A percentile compares a stretch with the other conserved stretches of the same genome.
Conservation (phyloP, 2,329 filamentous ascomycete species). For the Fusarium neocosmosporiellum region DNA sequence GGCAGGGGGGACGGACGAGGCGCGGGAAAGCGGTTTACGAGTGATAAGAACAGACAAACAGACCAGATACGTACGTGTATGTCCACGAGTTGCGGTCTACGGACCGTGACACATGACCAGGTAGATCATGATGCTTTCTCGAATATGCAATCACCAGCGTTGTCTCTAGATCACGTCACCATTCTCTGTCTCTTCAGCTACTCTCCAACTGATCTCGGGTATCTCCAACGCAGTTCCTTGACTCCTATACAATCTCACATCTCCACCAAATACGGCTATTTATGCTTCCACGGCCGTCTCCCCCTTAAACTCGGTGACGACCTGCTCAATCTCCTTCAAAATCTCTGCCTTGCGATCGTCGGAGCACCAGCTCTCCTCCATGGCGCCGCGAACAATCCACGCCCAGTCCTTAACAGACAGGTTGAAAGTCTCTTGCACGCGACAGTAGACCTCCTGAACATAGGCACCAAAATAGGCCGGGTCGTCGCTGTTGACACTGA, state of each 20-base stretch:
- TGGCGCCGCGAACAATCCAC: slow-evolving; percentile 68
- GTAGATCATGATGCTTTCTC: slow-evolving; percentile 7
- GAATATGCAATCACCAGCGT: neutral
- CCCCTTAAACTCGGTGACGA: slow-evolving; percentile 33
- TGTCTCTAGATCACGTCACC: neutral
- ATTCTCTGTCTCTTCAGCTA: neutral
- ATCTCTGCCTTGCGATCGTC: slow-evolving; percentile 71
- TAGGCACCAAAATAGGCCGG: slow-evolving; percentile 82
- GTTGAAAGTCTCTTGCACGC: slow-evolving; percentile 77
- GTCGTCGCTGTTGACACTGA: slow-evolving; percentile 81
- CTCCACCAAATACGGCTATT: neutral
- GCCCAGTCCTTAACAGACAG: slow-evolving; percentile 75
- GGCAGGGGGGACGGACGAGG: neutral
- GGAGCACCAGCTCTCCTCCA: slow-evolving; percentile 77
- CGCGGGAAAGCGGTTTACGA: neutral
- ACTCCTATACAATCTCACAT: neutral
- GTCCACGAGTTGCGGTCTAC: neutral
- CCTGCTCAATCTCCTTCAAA: slow-evolving; percentile 55
- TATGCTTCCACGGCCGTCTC: slow-evolving; percentile 10
- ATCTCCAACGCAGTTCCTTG: slow-evolving; percentile 5
- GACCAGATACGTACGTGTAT: neutral
- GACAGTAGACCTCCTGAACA: slow-evolving; percentile 77
- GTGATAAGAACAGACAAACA: slow-evolving; percentile 3
- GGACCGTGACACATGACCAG: slow-evolving; percentile 12
- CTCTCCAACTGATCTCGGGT: slow-evolving; percentile 8